Evolutionary conservation across 352 stramenopile species (phyloP).

Genomic region (Globisporangium abappressorium): DNA sequence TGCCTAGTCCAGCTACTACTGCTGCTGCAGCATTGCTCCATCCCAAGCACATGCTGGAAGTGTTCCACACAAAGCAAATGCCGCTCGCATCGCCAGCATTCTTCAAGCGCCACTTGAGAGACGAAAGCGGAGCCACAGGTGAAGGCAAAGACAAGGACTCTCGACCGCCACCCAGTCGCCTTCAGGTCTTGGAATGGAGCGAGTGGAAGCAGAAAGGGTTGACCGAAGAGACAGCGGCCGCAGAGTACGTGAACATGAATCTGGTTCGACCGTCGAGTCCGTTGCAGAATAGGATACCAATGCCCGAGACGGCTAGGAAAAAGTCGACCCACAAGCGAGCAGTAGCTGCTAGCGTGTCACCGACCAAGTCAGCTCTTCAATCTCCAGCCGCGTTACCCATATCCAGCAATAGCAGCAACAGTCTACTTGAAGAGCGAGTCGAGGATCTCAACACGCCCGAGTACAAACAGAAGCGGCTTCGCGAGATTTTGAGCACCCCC

Average conservation of each 20-base stretch:
- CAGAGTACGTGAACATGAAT: conserved; percentile 1
- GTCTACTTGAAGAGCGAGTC: not conserved
- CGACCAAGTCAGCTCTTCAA: not conserved
- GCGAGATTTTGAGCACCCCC: conserved; percentile 57
- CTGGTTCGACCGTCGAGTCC: not conserved
- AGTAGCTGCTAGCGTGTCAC: not conserved
- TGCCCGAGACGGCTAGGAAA: not conserved
- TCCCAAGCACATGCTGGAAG: conserved; percentile 67
- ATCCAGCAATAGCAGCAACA: not conserved
- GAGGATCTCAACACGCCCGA: conserved; percentile 43
- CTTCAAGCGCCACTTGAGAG: conserved; percentile 48
- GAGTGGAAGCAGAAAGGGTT: conserved; percentile 32
- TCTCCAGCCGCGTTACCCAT: not conserved
- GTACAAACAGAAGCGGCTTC: conserved; percentile 57
- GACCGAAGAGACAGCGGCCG: conserved; percentile 12
- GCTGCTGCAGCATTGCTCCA: conserved; percentile 33
- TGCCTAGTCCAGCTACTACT: not conserved
- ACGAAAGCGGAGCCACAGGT: conserved; percentile 13
- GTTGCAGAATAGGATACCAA: not conserved
- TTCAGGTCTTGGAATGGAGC: conserved; percentile 35
- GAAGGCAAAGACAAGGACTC: conserved; percentile 3
- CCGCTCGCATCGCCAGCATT: conserved; percentile 51
- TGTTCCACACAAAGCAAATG: conserved; percentile 67
- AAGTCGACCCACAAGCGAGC: not conserved
- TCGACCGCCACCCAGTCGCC: conserved; percentile 19